These are phyloP conservation scores for Leccinum longicurvipes DNA, from an alignment of 768 basidiomycete species.

Conservation along the genomic window DNA sequence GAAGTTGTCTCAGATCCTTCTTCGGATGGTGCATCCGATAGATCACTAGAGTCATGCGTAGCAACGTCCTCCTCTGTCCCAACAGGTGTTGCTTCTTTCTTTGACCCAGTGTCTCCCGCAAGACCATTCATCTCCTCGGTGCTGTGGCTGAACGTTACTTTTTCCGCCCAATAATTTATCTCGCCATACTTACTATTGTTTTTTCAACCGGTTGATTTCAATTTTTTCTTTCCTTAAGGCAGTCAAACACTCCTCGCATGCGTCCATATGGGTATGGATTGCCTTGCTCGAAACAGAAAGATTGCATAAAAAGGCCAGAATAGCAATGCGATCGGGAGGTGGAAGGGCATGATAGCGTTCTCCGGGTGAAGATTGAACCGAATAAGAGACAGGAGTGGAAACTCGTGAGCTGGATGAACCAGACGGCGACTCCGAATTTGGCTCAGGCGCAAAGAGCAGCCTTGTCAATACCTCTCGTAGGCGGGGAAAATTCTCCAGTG, in stretches of 20 bases:
- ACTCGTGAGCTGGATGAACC: constrained; percentile 47
- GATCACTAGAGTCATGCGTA: constrained; percentile 67
- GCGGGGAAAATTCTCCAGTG: constrained; percentile 64
- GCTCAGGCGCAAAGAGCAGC: constrained; percentile 68
- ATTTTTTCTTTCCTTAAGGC: constrained; percentile 94
- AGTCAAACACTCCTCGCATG: constrained; percentile 85
- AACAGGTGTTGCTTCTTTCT: constrained; percentile 43
- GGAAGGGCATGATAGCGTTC: constrained; percentile 74
- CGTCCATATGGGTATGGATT: constrained; percentile 86
- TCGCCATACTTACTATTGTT: constrained; percentile 67
- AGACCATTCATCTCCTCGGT: constrained; percentile 73
- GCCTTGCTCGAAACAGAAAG: constrained; percentile 87
- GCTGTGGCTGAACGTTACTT: constrained; percentile 36
- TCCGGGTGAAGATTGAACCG: constrained; percentile 48
- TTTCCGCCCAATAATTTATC: constrained; percentile 7
- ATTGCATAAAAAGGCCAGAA: constrained; percentile 87
- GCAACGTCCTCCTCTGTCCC: constrained; percentile 50
- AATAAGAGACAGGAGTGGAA: constrained; percentile 44
- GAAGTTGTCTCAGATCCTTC: constrained; percentile 59
- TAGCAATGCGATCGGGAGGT: constrained; percentile 75
- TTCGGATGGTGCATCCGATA: constrained; percentile 69
- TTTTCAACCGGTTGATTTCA: constrained; percentile 88
- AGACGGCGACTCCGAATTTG: constrained; percentile 37
- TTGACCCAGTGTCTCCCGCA: constrained; percentile 47
- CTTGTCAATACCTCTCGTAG: constrained; percentile 68